Conservation (phyloP, 345 rosid species). For the Brassica nigra region DNA sequence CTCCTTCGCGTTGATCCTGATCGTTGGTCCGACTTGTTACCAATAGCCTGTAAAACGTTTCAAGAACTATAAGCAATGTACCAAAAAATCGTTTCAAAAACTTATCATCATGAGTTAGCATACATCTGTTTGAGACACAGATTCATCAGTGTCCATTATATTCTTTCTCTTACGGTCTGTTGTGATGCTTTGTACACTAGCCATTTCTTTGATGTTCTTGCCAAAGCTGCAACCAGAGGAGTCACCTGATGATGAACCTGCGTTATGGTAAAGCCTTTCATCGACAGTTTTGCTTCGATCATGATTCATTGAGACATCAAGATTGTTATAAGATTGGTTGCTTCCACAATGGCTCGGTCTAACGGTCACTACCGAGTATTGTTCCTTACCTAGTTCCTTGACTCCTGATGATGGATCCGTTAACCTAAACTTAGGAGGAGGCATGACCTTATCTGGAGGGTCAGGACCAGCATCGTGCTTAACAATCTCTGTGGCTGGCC, state of each 20-base stretch:
- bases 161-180: conserved; percentile 60
- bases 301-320: conserved; percentile 40
- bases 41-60: conserved; percentile 48
- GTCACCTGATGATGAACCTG: conserved; percentile 65
- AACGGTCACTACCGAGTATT: conserved; percentile 54
- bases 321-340: conserved; percentile 51
- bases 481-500: conserved; percentile 33
- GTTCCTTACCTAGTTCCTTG: conserved; percentile 45
- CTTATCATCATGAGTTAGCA: neutral
- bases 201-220: conserved; percentile 48
- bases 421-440: conserved; percentile 50
- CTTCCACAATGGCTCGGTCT: conserved; percentile 67
- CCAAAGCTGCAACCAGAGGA: conserved; percentile 71
- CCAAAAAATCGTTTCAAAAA: neutral
- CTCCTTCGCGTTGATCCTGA: conserved; percentile 55
- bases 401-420: conserved; percentile 33
- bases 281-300: conserved; percentile 45
- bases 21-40: conserved; percentile 44
- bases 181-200: conserved; percentile 33
- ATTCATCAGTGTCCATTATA: conserved; percentile 47
- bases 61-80: conserved; percentile 1
- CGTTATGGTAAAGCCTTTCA: conserved; percentile 48
- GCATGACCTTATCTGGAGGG: conserved; percentile 45
- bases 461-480: conserved; percentile 40
- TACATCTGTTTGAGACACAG: conserved; percentile 67